Conservation (phyloP, 208 protist species). For the Wallacemonas sp. region DNA sequence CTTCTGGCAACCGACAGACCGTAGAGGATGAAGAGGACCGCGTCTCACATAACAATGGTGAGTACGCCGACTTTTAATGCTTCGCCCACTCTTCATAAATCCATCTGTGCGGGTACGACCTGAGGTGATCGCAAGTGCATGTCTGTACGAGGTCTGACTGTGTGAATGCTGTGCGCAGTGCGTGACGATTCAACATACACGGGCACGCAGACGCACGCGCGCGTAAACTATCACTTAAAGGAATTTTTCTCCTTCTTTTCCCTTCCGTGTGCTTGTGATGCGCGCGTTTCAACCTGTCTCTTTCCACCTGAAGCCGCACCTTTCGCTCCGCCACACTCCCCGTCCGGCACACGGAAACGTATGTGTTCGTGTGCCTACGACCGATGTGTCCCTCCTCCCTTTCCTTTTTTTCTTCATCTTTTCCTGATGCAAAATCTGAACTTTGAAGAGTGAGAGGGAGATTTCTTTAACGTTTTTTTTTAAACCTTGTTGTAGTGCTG, state of each 20-base stretch:
- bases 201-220: background rate
- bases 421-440: background rate
- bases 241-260: constrained; percentile 5
- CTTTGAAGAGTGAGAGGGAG: background rate
- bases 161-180: no score
- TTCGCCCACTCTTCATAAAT: background rate
- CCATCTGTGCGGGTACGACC: background rate
- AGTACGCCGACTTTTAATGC: constrained; percentile 32
- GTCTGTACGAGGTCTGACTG: no score
- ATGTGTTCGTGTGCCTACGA: background rate
- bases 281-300: no score
- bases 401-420: background rate
- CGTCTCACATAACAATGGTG: constrained; percentile 33
- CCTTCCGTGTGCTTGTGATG: background rate
- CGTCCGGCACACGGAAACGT: no score
- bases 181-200: no score
- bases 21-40: constrained; percentile 49
- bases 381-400: background rate
- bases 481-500: no score
- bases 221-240: background rate
- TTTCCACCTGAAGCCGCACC: no score
- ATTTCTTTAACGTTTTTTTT: no score
- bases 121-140: no score
- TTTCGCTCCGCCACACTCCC: no score
- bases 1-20: constrained; percentile 16